Evolutionary conservation across 2,329 filamentous ascomycete genomes (phyloP), one percentile per base, ranked within the genome.

Genomic region (Aspergillus quadricinctus): DNA sequence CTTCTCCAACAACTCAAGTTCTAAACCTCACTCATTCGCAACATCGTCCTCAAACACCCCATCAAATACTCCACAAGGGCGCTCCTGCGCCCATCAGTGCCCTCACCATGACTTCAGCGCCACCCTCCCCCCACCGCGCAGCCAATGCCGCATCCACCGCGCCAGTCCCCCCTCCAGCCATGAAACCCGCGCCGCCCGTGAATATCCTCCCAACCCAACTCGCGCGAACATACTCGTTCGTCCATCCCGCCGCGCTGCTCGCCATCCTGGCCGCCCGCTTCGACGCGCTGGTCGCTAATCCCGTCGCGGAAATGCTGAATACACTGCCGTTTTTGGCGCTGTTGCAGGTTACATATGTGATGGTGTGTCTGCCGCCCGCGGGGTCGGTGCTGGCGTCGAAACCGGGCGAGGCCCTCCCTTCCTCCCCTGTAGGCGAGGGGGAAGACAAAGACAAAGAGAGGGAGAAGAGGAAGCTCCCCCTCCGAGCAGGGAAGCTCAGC

Each of bases 211-310:
- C 77, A 28, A 80, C 74, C 25, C 68, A 76, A n/a, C 60, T 77
- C 21, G 80, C 83, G 2, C 78, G 74, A 51, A 69, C 81, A 23
- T 82, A 88, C 67, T 83, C 87, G 11, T 81, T 90, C 66, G 72
- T 85, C 21, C 89, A 95, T 63, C 87, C 89, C 0, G 73, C 81
- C 27, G 73, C 91, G 10, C 79, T 95, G 29, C 80, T 90, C 29
- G 81, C 80, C 9, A 74, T 88, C 37, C 86, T 88, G 68, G 80
- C 81, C 48, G 68, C 83, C 60, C 82, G 82, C 41, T 93, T 95
- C 73, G 70, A 76, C 37, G 75, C 80, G 19, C 79, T 96, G 27
- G 88, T 95, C 28, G 77, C 80, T 17, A 83, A 92, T 61, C 90
- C 92, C 0, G 81, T 88, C 2, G 74, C 80, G 17, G 82, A 87